Conservation (phyloP, 305 asterid species). For the Ruellia speciosa region DNA sequence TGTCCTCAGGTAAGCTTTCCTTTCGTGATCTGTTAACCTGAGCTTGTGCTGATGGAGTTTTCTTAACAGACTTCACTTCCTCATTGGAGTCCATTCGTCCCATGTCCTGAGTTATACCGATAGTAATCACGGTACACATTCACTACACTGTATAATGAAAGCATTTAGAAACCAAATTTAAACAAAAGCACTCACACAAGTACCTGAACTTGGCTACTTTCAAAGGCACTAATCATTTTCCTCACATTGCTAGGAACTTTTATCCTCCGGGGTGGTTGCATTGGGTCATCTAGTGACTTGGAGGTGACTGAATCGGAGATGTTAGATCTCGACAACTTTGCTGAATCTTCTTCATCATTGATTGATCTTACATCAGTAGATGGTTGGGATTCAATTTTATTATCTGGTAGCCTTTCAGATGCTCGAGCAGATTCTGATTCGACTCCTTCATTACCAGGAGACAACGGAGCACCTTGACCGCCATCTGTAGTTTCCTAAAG, state of each 20-base stretch:
- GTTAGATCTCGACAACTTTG: slow-evolving; percentile 23
- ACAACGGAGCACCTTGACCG: slow-evolving; percentile 33
- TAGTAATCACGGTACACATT: no score
- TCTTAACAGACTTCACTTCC: slow-evolving; percentile 37
- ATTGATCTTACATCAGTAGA: slow-evolving; percentile 21
- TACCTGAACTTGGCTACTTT: slow-evolving; percentile 58
- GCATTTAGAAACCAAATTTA: not conserved
- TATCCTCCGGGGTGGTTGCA: slow-evolving; percentile 23
- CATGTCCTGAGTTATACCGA: slow-evolving; percentile 10
- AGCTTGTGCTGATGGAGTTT: slow-evolving; percentile 29
- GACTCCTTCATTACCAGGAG: slow-evolving; percentile 22
- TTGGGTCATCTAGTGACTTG: slow-evolving; percentile 23
- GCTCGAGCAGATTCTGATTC: slow-evolving; percentile 26
- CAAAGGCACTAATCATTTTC: slow-evolving; percentile 80
- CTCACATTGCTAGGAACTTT: slow-evolving; percentile 58
- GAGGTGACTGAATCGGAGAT: slow-evolving; percentile 18
- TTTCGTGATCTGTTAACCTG: slow-evolving; percentile 25
- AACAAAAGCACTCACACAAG: slow-evolving; percentile 4
- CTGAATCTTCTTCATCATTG: slow-evolving; percentile 24
- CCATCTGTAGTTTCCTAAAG: slow-evolving; percentile 63
- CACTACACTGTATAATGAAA: not conserved
- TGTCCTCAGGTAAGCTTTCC: slow-evolving; percentile 15
- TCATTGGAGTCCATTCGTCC: slow-evolving; percentile 30
- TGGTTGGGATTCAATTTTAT: slow-evolving; percentile 24
- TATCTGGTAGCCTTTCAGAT: slow-evolving; percentile 13